Conservation (phyloP, 768 basidiomycete genomes). For the Agrocybe chaxingu region DNA sequence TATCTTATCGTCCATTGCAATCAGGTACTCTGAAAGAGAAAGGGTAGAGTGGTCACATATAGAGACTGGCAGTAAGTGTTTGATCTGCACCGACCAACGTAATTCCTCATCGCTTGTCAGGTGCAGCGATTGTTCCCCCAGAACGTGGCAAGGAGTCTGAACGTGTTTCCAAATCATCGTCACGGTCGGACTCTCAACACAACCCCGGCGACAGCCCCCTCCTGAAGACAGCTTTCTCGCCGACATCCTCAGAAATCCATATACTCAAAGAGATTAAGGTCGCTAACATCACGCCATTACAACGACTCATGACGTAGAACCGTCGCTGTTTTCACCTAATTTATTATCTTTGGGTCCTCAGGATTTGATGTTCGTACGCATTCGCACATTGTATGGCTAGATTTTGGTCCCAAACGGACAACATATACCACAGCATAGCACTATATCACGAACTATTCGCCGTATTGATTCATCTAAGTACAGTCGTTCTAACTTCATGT, state of each 20-base stretch:
- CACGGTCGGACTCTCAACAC: constrained; percentile 6
- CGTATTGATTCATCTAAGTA: no score
- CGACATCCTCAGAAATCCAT: not conserved
- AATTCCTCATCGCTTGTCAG: not conserved
- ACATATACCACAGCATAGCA: no score
- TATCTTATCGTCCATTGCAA: constrained; percentile 3
- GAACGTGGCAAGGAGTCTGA: constrained; percentile 11
- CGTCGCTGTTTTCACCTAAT: no score
- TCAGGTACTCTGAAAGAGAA: constrained; percentile 53
- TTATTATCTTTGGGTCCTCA: not conserved
- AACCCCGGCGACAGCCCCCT: constrained; percentile 9
- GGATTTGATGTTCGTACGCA: no score
- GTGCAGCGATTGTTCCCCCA: constrained; percentile 7
- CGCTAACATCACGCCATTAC: constrained; percentile 14
- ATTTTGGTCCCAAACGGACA: no score
- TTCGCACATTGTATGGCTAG: no score
- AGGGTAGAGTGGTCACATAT: constrained; percentile 63
- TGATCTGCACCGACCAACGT: not conserved
- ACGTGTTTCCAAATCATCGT: constrained; percentile 10
- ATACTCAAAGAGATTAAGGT: no score
- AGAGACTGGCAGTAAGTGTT: constrained; percentile 45
- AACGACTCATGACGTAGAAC: constrained; percentile 17
- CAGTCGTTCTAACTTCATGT: no score
- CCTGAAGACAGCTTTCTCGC: constrained; percentile 10
- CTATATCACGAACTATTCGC: no score